These are phyloP conservation scores for Colletotrichum destructivum DNA, from an alignment of 2,329 filamentous ascomycete genomes.

Conservation along the genomic window DNA sequence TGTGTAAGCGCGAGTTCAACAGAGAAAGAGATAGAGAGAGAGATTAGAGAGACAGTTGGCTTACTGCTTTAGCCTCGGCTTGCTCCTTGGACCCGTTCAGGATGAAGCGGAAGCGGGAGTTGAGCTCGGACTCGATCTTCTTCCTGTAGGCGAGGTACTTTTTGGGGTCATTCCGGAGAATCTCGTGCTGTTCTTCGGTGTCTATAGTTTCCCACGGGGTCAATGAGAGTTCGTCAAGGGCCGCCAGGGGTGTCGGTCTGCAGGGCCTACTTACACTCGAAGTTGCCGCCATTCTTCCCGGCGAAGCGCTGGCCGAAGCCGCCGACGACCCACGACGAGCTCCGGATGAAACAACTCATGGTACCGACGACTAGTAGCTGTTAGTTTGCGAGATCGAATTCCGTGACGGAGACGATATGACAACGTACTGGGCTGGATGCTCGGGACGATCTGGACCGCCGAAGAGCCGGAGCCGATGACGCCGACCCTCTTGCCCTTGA, in stretches of 20 bases:
- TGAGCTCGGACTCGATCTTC: conserved; percentile 63
- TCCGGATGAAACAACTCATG: conserved; percentile 51
- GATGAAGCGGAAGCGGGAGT: conserved; percentile 68
- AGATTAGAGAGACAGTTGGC: neutral
- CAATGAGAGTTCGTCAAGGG: neutral
- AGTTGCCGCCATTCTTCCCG: conserved; percentile 62
- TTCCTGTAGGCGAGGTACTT: conserved; percentile 68
- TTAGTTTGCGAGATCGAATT: too few species aligned
- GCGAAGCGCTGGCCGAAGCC: conserved; percentile 64
- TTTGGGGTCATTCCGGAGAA: conserved; percentile 65
- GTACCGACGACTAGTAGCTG: conserved; percentile 20
- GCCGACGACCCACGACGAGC: conserved; percentile 63
- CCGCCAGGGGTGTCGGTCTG: too few species aligned
- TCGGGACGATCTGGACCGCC: conserved; percentile 52
- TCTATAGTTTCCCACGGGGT: conserved; percentile 14
- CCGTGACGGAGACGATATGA: too few species aligned
- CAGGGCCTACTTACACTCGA: conserved; percentile 53
- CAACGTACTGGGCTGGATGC: conserved; percentile 43
- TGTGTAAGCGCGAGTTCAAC: neutral
- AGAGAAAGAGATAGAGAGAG: neutral
- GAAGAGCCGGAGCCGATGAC: conserved; percentile 50
- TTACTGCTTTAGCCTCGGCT: conserved; percentile 49
- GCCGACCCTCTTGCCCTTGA: conserved; percentile 48
- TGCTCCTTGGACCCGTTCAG: conserved; percentile 64
- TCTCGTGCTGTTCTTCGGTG: conserved; percentile 61